phyloP scores from a whole-genome alignment of 345 rosid genomes.

The Mallotus nudiflorus region DNA sequence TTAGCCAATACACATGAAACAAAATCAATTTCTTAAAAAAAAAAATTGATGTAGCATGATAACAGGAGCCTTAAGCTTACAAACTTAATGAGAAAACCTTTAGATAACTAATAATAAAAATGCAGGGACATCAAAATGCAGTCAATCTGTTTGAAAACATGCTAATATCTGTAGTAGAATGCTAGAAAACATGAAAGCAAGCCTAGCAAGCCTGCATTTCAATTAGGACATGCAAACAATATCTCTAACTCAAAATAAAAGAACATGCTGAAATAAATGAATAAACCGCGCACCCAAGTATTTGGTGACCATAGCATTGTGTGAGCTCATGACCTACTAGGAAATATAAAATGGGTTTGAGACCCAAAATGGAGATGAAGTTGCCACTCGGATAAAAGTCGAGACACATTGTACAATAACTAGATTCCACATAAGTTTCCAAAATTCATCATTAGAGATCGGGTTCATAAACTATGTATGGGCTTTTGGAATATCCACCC shows the following conservation, averaged over 20 bases:
- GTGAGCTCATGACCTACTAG: too few relatives aligned
- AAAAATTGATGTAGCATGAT: not conserved
- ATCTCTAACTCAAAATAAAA: not conserved
- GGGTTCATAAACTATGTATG: too few relatives aligned
- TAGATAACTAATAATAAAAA: not conserved
- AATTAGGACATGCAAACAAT: not conserved
- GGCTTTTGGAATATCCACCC: too few relatives aligned
- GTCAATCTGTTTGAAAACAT: conserved; percentile 18
- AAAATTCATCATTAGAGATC: too few relatives aligned
- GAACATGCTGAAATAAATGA: not conserved
- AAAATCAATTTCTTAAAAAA: not conserved
- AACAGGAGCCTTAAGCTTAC: not conserved
- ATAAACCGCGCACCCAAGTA: too few relatives aligned
- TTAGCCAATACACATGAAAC: not conserved
- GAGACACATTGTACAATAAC: too few relatives aligned
- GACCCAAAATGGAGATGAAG: too few relatives aligned
- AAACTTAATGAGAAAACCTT: not conserved
- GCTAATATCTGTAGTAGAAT: conserved; percentile 91
- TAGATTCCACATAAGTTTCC: too few relatives aligned
- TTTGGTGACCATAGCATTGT: too few relatives aligned
- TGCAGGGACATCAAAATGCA: not conserved
- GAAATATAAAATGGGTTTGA: too few relatives aligned
- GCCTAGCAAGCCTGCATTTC: conserved; percentile 78
- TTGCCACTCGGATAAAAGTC: too few relatives aligned
- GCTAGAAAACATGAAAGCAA: conserved; percentile 96